Base-by-base conservation (phyloP, 2,329 filamentous ascomycete genomes). In the Thermoascus crustaceus region DNA sequence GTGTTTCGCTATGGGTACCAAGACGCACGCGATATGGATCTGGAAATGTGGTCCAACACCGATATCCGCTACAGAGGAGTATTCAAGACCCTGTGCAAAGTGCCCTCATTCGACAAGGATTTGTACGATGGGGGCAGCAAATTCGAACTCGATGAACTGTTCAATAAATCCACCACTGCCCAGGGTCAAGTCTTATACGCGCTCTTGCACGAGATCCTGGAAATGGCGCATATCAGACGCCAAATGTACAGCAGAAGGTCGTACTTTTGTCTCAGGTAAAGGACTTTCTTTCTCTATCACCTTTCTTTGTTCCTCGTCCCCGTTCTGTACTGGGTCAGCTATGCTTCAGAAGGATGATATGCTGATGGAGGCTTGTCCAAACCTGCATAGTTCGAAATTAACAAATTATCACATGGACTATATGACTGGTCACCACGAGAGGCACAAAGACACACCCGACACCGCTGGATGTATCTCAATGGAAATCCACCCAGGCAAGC, bases 121-220 rank as follows among this genome's bases (percentile, higher is more conserved):
- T 16, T 53, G 5, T 55, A 50, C 10, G 43, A 48, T 24, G 38
- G 46, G 17, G 43, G 41, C 2, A 17, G 13, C 11, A 14, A 14
- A 6, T 19, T 17, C 7, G 13, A 11, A 11, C 17, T 18, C 9
- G 4, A 21, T 4, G 32, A 39, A 17, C 39, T 52, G 20, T 23
- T 34, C 2, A 32, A 42, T 0, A 41, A 32, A 7, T 14, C 23
- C 3, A 18, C 32, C 11, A 40, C 37, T 7, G 30, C 37, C 3
- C 53, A 55, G 30, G 45, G 38, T 1, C 37, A 50, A 17, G 50
- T 45, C 2, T 22, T 54, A 6, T 50, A 53, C 38, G 48, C 46
- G 19, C 41, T 54, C 14, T 24, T 55, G 19, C 34, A 44, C n/a
- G 50, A 50, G 23, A 25, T 55, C n/a, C 17, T 45, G 2, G 33